phyloP scores from a whole-genome alignment of 495 filamentous ascomycete genomes.

The Penicillium turbatum region DNA sequence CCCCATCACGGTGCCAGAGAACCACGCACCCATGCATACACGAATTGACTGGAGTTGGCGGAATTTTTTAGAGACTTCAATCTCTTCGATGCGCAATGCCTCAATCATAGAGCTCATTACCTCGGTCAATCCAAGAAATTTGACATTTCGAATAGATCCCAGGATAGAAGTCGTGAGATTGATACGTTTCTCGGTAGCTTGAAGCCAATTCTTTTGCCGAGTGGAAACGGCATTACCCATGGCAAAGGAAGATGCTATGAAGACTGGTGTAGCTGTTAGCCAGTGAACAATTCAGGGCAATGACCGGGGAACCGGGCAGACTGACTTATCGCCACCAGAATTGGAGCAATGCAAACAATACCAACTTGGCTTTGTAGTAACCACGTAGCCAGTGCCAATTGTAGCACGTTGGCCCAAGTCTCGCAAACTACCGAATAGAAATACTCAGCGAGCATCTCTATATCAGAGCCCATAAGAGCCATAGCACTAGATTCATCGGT shows the following conservation, averaged over 20 bases:
- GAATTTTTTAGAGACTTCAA: conserved; percentile 15
- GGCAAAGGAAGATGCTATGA: conserved; percentile 21
- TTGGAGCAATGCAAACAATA: conserved; percentile 42
- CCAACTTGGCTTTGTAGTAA: conserved; percentile 51
- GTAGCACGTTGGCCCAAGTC: conserved; percentile 51
- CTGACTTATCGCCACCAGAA: conserved; percentile 43
- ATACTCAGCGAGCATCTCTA: conserved; percentile 44
- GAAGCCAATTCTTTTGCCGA: conserved; percentile 50
- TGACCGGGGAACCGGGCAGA: too few relatives aligned
- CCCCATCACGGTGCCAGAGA: too few relatives aligned
- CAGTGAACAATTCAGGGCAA: too few relatives aligned
- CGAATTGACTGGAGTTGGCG: conserved; percentile 10
- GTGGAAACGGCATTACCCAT: conserved; percentile 40
- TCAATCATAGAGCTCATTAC: conserved; percentile 8
- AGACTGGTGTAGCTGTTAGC: conserved; percentile 2
- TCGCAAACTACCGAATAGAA: conserved; percentile 42
- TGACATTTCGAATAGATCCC: conserved; percentile 20
- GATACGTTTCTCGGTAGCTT: conserved; percentile 50
- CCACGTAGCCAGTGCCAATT: conserved; percentile 51
- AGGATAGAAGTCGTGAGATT: conserved; percentile 32
- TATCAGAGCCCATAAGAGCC: conserved; percentile 56
- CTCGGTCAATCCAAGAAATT: conserved; percentile 17
- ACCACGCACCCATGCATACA: conserved; percentile 17
- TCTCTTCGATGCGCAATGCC: conserved; percentile 12
- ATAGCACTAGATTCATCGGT: conserved; percentile 44